Conservation (phyloP, 2,329 filamentous ascomycete genomes). For the Trichophyton benhamiae region DNA sequence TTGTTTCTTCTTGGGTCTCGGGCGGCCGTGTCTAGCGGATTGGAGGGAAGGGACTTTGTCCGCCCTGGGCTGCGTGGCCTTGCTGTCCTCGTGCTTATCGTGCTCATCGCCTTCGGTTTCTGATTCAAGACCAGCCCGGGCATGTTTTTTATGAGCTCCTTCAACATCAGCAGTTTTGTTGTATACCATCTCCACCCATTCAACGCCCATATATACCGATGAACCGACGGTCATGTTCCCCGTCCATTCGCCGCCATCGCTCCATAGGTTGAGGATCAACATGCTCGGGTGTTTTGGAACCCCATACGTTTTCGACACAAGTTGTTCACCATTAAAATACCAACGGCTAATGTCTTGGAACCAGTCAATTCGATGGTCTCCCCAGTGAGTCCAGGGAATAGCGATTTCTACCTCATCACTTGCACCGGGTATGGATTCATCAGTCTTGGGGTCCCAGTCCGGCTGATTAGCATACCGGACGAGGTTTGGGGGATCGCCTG, state of each 20-base stretch:
- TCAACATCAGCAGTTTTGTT: conserved; percentile 17
- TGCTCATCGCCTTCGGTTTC: conserved; percentile 13
- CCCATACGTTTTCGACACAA: conserved; percentile 23
- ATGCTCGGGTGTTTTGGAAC: conserved; percentile 28
- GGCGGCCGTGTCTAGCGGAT: background rate
- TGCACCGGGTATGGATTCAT: conserved; percentile 24
- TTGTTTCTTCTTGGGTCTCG: background rate
- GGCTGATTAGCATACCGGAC: conserved; percentile 36
- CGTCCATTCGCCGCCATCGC: conserved; percentile 31
- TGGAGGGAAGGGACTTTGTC: background rate
- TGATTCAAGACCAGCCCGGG: background rate
- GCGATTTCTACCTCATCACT: conserved; percentile 21
- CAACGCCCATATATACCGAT: conserved; percentile 28
- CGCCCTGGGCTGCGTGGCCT: conserved; percentile 14
- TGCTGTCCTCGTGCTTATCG: conserved; percentile 22
- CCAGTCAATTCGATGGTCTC: conserved; percentile 33
- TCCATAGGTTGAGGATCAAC: conserved; percentile 33
- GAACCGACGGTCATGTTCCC: conserved; percentile 29
- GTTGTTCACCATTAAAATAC: conserved; percentile 25
- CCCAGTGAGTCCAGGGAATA: conserved; percentile 30
- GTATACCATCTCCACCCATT: conserved; percentile 33
- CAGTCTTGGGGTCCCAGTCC: conserved; percentile 27
- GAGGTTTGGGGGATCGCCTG: conserved; percentile 32
- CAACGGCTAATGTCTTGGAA: conserved; percentile 24
- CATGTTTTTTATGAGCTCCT: background rate